Evolutionary conservation across 306 rosid genomes (phyloP).

Genomic region (Casuarina equisetifolia): DNA sequence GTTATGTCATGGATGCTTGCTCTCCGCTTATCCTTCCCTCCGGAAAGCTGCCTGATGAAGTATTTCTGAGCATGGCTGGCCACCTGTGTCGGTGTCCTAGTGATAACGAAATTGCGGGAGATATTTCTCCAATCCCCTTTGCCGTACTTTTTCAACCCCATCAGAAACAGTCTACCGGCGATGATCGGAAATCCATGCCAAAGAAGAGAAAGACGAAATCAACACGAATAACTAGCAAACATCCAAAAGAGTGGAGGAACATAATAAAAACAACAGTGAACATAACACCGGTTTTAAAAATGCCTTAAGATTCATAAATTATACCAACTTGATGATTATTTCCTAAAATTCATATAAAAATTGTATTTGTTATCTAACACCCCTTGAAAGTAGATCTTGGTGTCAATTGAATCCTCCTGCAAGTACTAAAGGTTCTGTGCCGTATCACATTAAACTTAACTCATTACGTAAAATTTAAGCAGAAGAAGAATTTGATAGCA

Average conservation of each 20-base stretch:
- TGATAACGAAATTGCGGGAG: constrained; percentile 68
- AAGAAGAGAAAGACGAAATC: neutral
- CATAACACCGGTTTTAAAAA: no score
- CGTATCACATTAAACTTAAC: neutral
- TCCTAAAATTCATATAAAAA: no score
- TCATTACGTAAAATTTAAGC: constrained; percentile 7
- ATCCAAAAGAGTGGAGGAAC: constrained; percentile 1
- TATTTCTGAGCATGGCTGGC: constrained; percentile 98
- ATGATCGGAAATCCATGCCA: neutral
- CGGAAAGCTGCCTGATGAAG: constrained; percentile 81
- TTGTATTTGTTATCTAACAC: neutral
- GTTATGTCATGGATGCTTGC: constrained; percentile 98
- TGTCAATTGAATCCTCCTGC: neutral
- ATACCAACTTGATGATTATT: no score
- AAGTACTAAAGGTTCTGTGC: constrained; percentile 2
- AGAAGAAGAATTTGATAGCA: neutral
- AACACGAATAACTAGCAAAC: constrained; percentile 8
- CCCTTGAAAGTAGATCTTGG: neutral
- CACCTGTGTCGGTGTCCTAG: constrained; percentile 88
- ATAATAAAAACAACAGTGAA: neutral
- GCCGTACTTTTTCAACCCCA: constrained; percentile 84
- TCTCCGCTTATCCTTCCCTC: constrained; percentile 89
- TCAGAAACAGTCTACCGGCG: constrained; percentile 59
- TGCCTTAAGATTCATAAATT: no score
- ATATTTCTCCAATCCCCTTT: constrained; percentile 99